These are phyloP conservation scores for Posidonia oceanica DNA, from an alignment of 116 monocot species.

Conservation along the genomic window DNA sequence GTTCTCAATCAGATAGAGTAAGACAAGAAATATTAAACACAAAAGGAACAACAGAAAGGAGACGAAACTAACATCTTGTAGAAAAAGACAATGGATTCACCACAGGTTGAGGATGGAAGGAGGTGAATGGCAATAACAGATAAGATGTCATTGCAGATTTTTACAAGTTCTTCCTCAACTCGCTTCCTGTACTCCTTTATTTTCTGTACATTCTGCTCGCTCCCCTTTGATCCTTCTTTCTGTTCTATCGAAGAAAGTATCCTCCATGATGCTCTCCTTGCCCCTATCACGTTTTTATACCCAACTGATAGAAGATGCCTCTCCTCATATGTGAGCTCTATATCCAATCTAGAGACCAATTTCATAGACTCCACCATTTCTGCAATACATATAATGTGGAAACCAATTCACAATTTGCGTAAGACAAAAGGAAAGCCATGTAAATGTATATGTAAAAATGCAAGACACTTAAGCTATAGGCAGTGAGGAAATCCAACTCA, in stretches of 20 bases:
- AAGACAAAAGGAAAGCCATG: neutral
- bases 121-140: constrained; percentile 48
- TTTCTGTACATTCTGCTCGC: constrained; percentile 8
- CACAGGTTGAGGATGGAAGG: constrained; percentile 31
- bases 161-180: constrained; percentile 36
- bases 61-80: constrained; percentile 43
- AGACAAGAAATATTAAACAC: too few relatives aligned
- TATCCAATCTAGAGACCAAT: constrained; percentile 47
- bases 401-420: neutral
- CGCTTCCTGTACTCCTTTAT: constrained; percentile 21
- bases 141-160: constrained; percentile 37
- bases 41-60: neutral
- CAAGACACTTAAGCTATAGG: too few relatives aligned
- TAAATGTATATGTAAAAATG: too few relatives aligned
- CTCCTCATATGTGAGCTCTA: constrained; percentile 62
- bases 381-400: constrained; percentile 2
- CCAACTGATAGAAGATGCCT: constrained; percentile 47
- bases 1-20: too few relatives aligned
- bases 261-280: constrained; percentile 54
- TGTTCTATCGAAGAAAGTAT: constrained; percentile 26
- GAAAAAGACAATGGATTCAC: constrained; percentile 47
- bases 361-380: constrained; percentile 78
- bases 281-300: constrained; percentile 54
- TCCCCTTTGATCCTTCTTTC: constrained; percentile 18
- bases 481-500: too few relatives aligned